Conservation (phyloP, 768 basidiomycete genomes). For the Serpula lacrymans region DNA sequence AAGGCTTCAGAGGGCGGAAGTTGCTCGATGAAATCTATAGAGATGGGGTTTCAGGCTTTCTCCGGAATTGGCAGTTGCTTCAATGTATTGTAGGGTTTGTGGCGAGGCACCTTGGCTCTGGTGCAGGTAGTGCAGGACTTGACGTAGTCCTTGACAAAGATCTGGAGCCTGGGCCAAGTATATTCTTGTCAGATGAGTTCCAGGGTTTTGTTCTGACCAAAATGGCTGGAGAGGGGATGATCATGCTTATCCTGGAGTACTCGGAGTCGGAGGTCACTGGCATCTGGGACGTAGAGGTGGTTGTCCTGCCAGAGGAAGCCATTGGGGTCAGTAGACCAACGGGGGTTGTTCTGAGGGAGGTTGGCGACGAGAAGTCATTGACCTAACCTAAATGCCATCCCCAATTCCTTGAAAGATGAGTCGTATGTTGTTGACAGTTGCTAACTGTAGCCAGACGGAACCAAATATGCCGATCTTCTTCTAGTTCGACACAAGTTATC, state of each 20-base stretch:
- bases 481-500: no score
- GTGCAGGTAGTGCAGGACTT: conserved; percentile 34
- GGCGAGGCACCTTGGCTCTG: conserved; percentile 25
- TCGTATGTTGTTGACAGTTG: no score
- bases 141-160: conserved; percentile 13
- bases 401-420: no score
- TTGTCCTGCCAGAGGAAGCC: neutral
- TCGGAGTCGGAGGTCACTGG: conserved; percentile 18
- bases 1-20: conserved; percentile 17
- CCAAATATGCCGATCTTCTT: no score
- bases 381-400: conserved; percentile 11
- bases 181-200: conserved; percentile 4
- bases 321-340: conserved; percentile 2
- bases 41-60: conserved; percentile 25
- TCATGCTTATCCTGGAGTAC: conserved; percentile 23
- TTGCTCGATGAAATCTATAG: conserved; percentile 28
- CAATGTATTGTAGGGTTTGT: conserved; percentile 18
- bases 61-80: conserved; percentile 17
- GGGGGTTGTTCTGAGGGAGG: no score
- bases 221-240: conserved; percentile 25
- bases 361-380: conserved; percentile 15
- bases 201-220: conserved; percentile 25
- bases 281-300: conserved; percentile 8
- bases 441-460: no score
- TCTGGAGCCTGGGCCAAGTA: neutral